Conservation (phyloP, 352 stramenopile species). For the Globisporangium spiculum region DNA sequence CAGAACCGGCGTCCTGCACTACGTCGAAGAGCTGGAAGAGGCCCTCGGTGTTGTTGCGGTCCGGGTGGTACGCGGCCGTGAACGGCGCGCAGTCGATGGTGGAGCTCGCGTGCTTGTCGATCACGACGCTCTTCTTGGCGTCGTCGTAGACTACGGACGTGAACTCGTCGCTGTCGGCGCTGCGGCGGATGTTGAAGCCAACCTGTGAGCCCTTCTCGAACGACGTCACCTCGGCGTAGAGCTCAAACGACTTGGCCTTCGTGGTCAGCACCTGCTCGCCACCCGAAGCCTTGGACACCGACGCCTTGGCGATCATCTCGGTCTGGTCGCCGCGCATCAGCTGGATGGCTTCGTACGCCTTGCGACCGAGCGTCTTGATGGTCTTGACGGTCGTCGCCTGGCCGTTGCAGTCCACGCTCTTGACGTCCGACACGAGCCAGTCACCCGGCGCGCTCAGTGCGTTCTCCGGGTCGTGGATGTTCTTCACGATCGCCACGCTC, state of each 20-base stretch:
- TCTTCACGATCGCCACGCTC: constrained; percentile 41
- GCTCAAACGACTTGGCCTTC: constrained; percentile 22
- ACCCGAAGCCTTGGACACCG: constrained; percentile 21
- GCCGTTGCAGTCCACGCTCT: constrained; percentile 27
- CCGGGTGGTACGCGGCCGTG: constrained; percentile 31
- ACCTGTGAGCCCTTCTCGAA: constrained; percentile 59
- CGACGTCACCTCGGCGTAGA: constrained; percentile 43
- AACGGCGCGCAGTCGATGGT: constrained; percentile 45
- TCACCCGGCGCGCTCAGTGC: constrained; percentile 46
- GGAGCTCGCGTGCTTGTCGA: constrained; percentile 53
- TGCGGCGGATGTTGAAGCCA: constrained; percentile 57
- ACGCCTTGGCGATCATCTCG: constrained; percentile 27
- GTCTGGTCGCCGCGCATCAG: constrained; percentile 43
- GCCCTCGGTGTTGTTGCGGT: constrained; percentile 33
- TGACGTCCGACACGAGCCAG: constrained; percentile 50
- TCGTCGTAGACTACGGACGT: constrained; percentile 70
- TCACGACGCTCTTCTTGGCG: constrained; percentile 50
- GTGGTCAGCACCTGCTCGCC: constrained; percentile 18
- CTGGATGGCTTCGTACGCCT: constrained; percentile 45
- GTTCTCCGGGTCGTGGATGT: constrained; percentile 50
- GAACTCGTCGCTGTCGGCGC: constrained; percentile 38
- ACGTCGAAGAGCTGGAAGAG: constrained; percentile 64
- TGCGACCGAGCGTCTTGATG: constrained; percentile 59
- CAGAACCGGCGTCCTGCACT: constrained; percentile 23
- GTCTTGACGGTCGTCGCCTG: constrained; percentile 38